These are phyloP conservation scores for Blastobotrys muscicola DNA, from an alignment of 805 yeast genomes.

Conservation along the genomic window DNA sequence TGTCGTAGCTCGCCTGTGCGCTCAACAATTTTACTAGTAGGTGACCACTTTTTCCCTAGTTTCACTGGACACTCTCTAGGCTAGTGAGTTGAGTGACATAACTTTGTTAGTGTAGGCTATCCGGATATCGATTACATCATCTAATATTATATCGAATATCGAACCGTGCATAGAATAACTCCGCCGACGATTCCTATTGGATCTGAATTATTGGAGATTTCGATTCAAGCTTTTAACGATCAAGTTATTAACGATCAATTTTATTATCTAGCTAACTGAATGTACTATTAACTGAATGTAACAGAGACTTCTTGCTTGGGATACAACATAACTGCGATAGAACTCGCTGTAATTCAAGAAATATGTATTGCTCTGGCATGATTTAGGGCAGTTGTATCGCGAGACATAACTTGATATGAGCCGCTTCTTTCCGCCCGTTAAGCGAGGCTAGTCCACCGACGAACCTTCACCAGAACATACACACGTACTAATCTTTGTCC, in stretches of 20 bases:
- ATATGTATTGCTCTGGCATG: conserved; percentile 20
- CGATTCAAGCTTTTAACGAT: too few species aligned
- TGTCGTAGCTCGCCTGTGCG: neutral
- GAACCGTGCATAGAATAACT: neutral
- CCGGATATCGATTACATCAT: too few species aligned
- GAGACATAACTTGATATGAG: neutral
- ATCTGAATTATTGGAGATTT: conserved; percentile 3
- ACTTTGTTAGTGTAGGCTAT: too few species aligned
- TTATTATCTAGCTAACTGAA: neutral
- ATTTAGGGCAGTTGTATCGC: conserved; percentile 19
- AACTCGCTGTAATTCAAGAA: conserved; percentile 11
- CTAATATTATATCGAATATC: too few species aligned
- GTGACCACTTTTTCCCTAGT: too few species aligned
- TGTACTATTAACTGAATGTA: conserved; percentile 6
- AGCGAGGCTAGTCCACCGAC: too few species aligned
- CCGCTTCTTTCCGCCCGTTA: too few species aligned
- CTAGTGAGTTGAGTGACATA: too few species aligned
- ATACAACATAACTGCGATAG: conserved; percentile 11
- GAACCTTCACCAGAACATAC: too few species aligned
- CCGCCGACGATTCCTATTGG: conserved; percentile 1
- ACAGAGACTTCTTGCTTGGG: conserved; percentile 20
- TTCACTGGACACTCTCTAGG: too few species aligned
- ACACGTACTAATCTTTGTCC: too few species aligned
- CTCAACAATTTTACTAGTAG: neutral
- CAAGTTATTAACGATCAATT: too few species aligned